A percentile compares a stretch with the other conserved stretches of the same genome.
phyloP scores from a whole-genome alignment of 306 rosid genomes.

The Cicer pinnatifidum region DNA sequence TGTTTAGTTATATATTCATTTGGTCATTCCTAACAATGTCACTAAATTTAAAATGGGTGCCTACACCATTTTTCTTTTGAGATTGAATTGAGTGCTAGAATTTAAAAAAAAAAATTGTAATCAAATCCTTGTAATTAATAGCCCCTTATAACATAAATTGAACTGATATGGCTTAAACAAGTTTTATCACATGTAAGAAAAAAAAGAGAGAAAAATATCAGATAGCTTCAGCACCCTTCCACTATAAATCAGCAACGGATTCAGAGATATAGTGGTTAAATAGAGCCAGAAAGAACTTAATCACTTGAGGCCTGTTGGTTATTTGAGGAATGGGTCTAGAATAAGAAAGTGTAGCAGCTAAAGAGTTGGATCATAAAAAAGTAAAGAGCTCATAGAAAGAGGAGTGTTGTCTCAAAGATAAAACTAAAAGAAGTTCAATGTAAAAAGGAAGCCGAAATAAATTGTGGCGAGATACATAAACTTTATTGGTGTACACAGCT shows the following conservation, averaged over 20 bases:
- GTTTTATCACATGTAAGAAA: background rate
- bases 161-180: conserved; percentile 3
- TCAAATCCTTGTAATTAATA: background rate
- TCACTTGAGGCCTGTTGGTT: conserved; percentile 2
- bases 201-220: background rate
- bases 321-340: conserved; percentile 6
- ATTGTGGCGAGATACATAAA: conserved; percentile 15
- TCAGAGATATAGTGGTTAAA: background rate
- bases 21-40: conserved; percentile 3
- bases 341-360: background rate
- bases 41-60: background rate
- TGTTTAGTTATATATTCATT: background rate
- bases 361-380: conserved; percentile 11
- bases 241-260: conserved; percentile 12
- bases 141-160: conserved; percentile 1
- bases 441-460: background rate
- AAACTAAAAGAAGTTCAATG: conserved; percentile 27
- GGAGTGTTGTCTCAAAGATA: background rate
- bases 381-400: background rate
- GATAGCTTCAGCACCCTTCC: background rate
- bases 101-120: background rate
- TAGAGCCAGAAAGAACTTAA: background rate
- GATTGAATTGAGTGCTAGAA: conserved; percentile 6
- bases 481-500: background rate
- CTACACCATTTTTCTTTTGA: background rate